Evolutionary conservation across 1,284 basidiomycete genomes (phyloP).

Genomic region (Cystobasidiaceae sp.): DNA sequence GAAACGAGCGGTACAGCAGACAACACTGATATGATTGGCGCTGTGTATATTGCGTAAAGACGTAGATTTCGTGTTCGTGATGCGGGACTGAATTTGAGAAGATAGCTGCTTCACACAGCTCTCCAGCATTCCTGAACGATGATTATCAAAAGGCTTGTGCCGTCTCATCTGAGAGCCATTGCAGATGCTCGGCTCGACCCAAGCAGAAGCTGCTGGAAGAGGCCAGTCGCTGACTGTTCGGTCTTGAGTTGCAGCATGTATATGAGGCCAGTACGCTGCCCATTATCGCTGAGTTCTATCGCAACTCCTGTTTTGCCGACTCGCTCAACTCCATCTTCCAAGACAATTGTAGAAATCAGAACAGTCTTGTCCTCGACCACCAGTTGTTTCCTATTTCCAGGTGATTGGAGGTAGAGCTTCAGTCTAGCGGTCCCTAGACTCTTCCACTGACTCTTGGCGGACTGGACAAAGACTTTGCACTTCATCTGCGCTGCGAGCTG

Average conservation of each 20-base stretch:
- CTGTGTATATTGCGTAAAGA: too few species aligned
- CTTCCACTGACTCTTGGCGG: conserved; percentile 96
- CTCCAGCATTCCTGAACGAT: too few species aligned
- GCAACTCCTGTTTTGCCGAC: conserved; percentile 97
- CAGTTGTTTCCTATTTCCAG: conserved; percentile 86
- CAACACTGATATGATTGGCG: too few species aligned
- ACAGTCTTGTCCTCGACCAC: conserved; percentile 85
- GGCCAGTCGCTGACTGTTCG: conserved; percentile 73
- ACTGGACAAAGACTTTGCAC: conserved; percentile 95
- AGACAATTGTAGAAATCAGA: conserved; percentile 88
- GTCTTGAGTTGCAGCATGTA: conserved; percentile 81
- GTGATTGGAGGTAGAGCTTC: conserved; percentile 71
- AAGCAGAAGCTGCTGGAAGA: conserved; percentile 80
- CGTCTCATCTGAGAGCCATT: conserved; percentile 13
- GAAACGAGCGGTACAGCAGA: too few species aligned
- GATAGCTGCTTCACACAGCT: background rate
- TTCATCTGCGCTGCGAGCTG: conserved; percentile 88
- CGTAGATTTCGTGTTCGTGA: too few species aligned
- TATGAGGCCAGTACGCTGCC: conserved; percentile 84
- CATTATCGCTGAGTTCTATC: conserved; percentile 86
- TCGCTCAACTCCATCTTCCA: conserved; percentile 92
- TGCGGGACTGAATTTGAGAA: background rate
- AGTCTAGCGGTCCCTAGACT: conserved; percentile 80
- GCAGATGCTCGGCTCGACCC: conserved; percentile 65
- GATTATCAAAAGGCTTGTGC: too few species aligned